phyloP scores from a whole-genome alignment of 2,329 filamentous ascomycete genomes.

The Diaporthe sp. region DNA sequence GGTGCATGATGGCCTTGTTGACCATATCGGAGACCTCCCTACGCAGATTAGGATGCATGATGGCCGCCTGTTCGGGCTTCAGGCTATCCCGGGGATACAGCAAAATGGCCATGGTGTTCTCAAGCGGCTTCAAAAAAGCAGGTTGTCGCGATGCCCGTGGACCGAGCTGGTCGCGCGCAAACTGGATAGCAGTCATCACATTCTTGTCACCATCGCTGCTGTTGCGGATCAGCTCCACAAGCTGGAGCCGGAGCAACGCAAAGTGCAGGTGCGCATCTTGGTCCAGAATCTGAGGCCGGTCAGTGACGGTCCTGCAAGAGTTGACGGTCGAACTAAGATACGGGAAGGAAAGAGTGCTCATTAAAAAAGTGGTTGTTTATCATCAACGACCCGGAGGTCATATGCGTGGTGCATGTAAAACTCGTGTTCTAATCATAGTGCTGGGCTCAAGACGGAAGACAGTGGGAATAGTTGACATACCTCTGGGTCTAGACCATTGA shows the following conservation, averaged over 20 bases:
- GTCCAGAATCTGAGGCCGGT: conserved; percentile 80
- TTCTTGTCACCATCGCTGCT: conserved; percentile 74
- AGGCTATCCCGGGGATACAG: conserved; percentile 88
- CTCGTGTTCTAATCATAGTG: conserved; percentile 89
- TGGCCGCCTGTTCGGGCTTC: conserved; percentile 76
- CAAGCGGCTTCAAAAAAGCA: conserved; percentile 86
- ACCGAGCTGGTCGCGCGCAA: conserved; percentile 88
- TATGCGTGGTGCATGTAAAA: conserved; percentile 99
- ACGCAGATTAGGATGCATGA: conserved; percentile 84
- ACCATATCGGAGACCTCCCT: conserved; percentile 87
- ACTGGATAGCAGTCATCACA: conserved; percentile 82
- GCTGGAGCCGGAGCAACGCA: conserved; percentile 85
- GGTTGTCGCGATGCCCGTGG: conserved; percentile 85
- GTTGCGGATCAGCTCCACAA: conserved; percentile 90
- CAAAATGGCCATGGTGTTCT: conserved; percentile 91
- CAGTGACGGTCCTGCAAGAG: conserved; percentile 30
- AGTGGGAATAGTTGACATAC: conserved; percentile 59
- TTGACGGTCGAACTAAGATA: conserved; percentile 45
- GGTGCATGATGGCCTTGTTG: conserved; percentile 86
- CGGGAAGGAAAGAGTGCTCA: conserved; percentile 65
- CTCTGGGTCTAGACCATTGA: conserved; percentile 92
- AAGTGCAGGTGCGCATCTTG: conserved; percentile 87
- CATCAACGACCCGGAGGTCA: conserved; percentile 88
- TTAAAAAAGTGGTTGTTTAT: conserved; percentile 79
- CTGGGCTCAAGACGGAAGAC: conserved; percentile 38